Evolutionary conservation across 2,329 filamentous ascomycete species (phyloP), one percentile per base, ranked within the genome.

Genomic region (Exophiala mesophila): DNA sequence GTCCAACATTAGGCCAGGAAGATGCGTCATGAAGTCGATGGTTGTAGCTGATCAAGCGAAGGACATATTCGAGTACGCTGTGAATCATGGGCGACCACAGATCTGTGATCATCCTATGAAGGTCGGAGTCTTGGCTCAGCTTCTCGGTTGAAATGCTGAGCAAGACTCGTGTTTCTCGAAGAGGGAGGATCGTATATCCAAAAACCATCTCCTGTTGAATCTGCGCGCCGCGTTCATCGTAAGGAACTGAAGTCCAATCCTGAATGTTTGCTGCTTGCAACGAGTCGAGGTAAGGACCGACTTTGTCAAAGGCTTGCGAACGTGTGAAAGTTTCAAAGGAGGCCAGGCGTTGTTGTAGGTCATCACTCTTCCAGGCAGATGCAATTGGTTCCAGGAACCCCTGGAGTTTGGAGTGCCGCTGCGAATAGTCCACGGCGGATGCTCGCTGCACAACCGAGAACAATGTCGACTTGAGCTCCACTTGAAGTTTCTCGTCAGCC

Each of bases 401-500:
- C 41, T 79, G 70, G 20, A 98, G 70, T 45, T 87, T 83, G 42
- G 78, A 71, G 39, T 89, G 72, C 45, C 89, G 85, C 24, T 78
- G 66, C n/a, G 73, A 71, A 13, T 76, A 73, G 52, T 94, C 83
- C 23, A 97, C 74, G 31, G 80, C 81, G 16, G 75, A 82, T 24
- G 88, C 82, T 46, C 92, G 87, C 63, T 97, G 90, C 78, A 92
- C 83, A 49, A 98, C 92, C 45, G 94, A 92, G 61, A 98, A 94
- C 1, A 97, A 72, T 50, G 97, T 90, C 7, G 88, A 90, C 55
- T 82, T 85, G 57, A 94, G 89, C 2, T 89, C 87, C 58, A 92
- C 82, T 44, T 86, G 80, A 21, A 89, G 78, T 58, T 89, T 88
- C 56, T 90, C 83, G 57, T 96, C 90, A 20, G 85, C 68, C 40